These are phyloP conservation scores for Colletotrichum sp. DNA, from an alignment of 2,329 filamentous ascomycete genomes.

Conservation along the genomic window DNA sequence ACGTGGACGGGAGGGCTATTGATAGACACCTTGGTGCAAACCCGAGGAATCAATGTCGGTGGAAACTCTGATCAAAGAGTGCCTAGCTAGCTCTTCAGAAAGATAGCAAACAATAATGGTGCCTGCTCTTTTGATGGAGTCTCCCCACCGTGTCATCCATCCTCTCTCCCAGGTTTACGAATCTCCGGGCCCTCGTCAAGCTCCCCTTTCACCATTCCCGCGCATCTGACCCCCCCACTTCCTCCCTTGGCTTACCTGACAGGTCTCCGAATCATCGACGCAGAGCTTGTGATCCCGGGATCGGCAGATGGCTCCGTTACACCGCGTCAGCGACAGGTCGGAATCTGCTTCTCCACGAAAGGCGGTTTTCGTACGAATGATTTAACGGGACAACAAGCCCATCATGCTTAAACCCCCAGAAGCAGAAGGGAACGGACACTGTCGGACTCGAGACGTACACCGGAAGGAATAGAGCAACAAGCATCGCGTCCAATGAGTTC, in stretches of 20 bases:
- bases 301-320: background rate
- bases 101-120: background rate
- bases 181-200: background rate
- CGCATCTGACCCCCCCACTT: background rate
- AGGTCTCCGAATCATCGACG: background rate
- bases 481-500: background rate
- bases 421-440: background rate
- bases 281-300: background rate
- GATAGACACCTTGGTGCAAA: background rate
- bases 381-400: background rate
- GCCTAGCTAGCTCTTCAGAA: background rate
- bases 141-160: background rate
- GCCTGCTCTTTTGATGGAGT: background rate
- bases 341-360: background rate
- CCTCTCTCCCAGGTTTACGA: background rate
- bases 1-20: background rate
- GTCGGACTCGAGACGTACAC: background rate
- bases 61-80: background rate
- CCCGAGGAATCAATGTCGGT: background rate
- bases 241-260: conserved; percentile 3
- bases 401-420: background rate
- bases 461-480: background rate
- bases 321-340: background rate
- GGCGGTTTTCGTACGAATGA: background rate
- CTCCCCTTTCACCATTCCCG: background rate